Evolutionary conservation across 2,329 filamentous ascomycete genomes (phyloP).

Genomic region (Byssothecium circinans): DNA sequence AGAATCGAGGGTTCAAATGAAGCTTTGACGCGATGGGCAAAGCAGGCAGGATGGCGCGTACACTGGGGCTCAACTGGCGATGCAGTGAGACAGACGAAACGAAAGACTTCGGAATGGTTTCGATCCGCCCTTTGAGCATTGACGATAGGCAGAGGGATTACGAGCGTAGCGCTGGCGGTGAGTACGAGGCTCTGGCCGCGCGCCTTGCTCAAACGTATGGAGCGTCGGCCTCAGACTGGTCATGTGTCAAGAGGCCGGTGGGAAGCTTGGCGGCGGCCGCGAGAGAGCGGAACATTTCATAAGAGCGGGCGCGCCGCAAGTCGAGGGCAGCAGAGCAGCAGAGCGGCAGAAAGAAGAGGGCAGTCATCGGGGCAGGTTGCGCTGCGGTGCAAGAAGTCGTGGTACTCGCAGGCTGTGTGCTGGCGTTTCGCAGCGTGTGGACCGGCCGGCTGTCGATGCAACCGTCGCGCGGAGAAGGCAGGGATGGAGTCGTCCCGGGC

Average conservation of each 20-base stretch:
- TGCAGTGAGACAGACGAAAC: conserved; percentile 42
- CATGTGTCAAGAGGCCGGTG: conserved; percentile 30
- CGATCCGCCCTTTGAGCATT: conserved; percentile 38
- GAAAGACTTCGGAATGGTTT: conserved; percentile 30
- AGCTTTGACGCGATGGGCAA: conserved; percentile 21
- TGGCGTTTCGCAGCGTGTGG: conserved; percentile 3
- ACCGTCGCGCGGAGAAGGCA: conserved; percentile 1
- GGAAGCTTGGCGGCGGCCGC: conserved; percentile 10
- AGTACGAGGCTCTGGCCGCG: conserved; percentile 27
- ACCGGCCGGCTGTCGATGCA: conserved; percentile 1
- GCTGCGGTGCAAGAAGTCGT: neutral
- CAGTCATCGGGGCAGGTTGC: neutral
- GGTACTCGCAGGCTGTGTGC: neutral
- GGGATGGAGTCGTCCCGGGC: neutral
- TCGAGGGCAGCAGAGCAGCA: neutral
- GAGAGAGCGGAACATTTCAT: neutral
- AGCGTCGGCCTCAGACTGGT: conserved; percentile 33
- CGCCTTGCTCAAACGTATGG: conserved; percentile 34
- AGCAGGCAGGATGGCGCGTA: conserved; percentile 9
- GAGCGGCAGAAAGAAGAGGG: neutral
- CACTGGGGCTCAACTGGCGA: conserved; percentile 24
- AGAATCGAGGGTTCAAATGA: conserved; percentile 5
- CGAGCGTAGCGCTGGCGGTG: conserved; percentile 23
- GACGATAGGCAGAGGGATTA: conserved; percentile 26
- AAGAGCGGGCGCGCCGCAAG: conserved; percentile 3